A percentile compares a stretch with the other conserved stretches of the same genome.
phyloP scores from a whole-genome alignment of 805 yeast genomes.

The Saccharomycopsis malanga region DNA sequence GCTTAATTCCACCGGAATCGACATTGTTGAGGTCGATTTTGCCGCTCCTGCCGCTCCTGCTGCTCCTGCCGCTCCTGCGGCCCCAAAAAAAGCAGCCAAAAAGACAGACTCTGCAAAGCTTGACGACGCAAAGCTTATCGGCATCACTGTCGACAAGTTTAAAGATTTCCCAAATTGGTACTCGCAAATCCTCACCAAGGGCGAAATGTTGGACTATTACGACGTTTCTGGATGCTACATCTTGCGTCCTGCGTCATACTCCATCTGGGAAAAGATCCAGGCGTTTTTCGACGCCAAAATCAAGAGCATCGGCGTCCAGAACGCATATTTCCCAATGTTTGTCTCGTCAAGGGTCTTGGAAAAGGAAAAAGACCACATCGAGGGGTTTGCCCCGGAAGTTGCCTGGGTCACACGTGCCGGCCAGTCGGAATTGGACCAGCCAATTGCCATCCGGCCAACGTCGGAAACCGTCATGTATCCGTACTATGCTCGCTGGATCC shows the following conservation, averaged over 20 bases:
- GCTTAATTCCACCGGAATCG: constrained; percentile 46
- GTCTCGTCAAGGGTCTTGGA: constrained; percentile 89
- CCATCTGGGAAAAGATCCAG: constrained; percentile 93
- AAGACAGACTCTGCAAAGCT: constrained; percentile 41
- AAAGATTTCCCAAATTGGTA: constrained; percentile 96
- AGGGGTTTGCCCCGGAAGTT: constrained; percentile 99
- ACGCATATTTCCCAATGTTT: constrained; percentile 98
- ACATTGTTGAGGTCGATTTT: constrained; percentile 49
- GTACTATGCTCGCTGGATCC: constrained; percentile 97
- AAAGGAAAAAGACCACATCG: constrained; percentile 96
- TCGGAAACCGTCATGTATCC: constrained; percentile 99
- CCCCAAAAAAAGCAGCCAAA: constrained; percentile 2
- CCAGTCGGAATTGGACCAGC: constrained; percentile 88
- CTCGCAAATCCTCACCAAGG: constrained; percentile 90
- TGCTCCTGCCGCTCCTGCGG: constrained; percentile 25
- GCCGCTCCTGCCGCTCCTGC: constrained; percentile 37
- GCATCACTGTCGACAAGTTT: constrained; percentile 91
- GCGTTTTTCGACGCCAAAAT: constrained; percentile 74
- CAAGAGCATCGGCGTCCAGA: constrained; percentile 84
- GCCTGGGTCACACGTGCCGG: constrained; percentile 99
- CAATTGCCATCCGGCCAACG: constrained; percentile 98
- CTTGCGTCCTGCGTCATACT: constrained; percentile 90
- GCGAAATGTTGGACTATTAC: constrained; percentile 97
- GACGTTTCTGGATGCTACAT: constrained; percentile 99
- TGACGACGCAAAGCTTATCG: constrained; percentile 85